These are phyloP conservation scores for Posidonia oceanica DNA, from an alignment of 116 monocot species.

Conservation along the genomic window DNA sequence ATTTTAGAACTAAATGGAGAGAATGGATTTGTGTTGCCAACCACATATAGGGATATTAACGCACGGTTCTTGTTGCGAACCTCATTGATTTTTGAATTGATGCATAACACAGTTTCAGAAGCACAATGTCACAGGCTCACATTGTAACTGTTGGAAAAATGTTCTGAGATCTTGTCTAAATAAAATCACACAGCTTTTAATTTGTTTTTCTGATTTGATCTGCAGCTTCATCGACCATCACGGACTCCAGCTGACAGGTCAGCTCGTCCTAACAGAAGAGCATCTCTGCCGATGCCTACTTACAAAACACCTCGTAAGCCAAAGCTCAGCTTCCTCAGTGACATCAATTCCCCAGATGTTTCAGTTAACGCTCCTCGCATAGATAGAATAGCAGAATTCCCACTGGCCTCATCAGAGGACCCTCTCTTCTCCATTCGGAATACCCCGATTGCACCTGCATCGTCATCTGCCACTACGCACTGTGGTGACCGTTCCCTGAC, in stretches of 20 bases:
- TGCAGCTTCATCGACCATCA: slow-evolving; percentile 22
- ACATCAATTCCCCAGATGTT: slow-evolving; percentile 58
- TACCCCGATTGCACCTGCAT: slow-evolving; percentile 18
- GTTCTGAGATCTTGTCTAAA: too few species aligned
- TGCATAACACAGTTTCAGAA: too few species aligned
- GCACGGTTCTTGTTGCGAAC: too few species aligned
- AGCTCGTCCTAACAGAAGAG: slow-evolving; percentile 32
- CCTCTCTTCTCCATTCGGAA: slow-evolving; percentile 39
- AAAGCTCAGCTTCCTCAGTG: slow-evolving; percentile 30
- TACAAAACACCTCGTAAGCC: slow-evolving; percentile 28
- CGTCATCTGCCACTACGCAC: slow-evolving; percentile 28
- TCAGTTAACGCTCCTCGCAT: slow-evolving; percentile 88
- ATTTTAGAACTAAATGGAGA: too few species aligned
- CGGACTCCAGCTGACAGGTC: slow-evolving; percentile 25
- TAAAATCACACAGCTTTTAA: neutral
- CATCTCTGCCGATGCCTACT: slow-evolving; percentile 61
- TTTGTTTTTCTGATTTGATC: neutral
- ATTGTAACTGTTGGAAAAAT: too few species aligned
- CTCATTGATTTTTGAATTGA: too few species aligned
- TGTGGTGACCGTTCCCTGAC: slow-evolving; percentile 67
- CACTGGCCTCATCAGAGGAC: slow-evolving; percentile 72
- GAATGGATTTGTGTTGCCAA: too few species aligned
- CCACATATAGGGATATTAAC: too few species aligned
- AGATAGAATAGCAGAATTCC: slow-evolving; percentile 86
- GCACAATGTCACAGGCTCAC: too few species aligned